phyloP scores from a whole-genome alignment of 2,329 filamentous ascomycete genomes.

The Curvularia sp. region DNA sequence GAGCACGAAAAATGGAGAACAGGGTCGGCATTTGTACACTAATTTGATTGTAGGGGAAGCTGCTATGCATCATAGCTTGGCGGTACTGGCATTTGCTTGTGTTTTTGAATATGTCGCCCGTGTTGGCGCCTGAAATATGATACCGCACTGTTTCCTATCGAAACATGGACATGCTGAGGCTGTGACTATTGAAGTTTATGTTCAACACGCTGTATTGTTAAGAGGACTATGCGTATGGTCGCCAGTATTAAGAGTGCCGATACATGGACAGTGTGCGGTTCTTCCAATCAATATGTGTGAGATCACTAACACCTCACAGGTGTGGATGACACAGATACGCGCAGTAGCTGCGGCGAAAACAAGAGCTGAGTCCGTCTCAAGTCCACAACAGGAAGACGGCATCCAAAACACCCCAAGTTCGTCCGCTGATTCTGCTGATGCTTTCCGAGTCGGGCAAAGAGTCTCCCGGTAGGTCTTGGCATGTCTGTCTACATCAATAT shows the following conservation, averaged over 20 bases:
- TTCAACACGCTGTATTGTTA: neutral
- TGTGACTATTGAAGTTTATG: neutral
- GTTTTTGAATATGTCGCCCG: slow-evolving; percentile 12
- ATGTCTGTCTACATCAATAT: neutral
- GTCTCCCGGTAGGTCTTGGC: neutral
- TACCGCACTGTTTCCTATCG: slow-evolving; percentile 2
- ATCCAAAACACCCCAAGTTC: neutral
- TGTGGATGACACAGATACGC: neutral
- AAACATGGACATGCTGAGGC: neutral
- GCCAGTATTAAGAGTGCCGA: neutral
- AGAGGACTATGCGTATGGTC: neutral
- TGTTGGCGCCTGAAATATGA: slow-evolving; percentile 6
- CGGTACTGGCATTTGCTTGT: slow-evolving; percentile 8
- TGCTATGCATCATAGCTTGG: slow-evolving; percentile 5
- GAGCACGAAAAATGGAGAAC: slow-evolving; percentile 11
- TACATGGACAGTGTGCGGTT: neutral
- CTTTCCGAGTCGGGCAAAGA: neutral
- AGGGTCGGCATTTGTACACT: slow-evolving; percentile 15
- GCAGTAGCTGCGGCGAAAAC: neutral
- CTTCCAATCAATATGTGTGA: neutral
- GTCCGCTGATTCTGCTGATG: neutral
- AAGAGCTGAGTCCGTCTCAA: neutral
- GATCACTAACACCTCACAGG: neutral
- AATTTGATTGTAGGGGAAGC: slow-evolving; percentile 14
- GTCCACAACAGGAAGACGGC: neutral